Evolutionary conservation across 1,284 basidiomycete species (phyloP).

Genomic region (Ustilago nuda): DNA sequence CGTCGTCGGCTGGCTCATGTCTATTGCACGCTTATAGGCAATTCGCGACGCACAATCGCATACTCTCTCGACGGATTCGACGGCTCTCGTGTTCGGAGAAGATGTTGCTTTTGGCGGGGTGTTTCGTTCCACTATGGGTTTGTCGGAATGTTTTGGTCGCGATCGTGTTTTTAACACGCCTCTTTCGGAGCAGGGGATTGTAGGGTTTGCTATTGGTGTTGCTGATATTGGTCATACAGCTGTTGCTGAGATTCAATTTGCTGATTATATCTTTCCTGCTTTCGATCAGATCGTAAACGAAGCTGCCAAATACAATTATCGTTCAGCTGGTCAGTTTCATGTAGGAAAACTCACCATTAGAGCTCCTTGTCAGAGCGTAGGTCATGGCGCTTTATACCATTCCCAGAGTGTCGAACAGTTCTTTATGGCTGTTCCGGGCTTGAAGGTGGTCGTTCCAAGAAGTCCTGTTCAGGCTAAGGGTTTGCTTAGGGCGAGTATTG

Average conservation of each 20-base stretch:
- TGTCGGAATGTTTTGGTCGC: conserved; percentile 85
- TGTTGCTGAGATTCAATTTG: conserved; percentile 87
- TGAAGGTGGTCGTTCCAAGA: conserved; percentile 92
- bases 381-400: conserved; percentile 82
- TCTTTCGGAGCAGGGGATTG: conserved; percentile 78
- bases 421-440: conserved; percentile 84
- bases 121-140: conserved; percentile 88
- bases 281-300: conserved; percentile 85
- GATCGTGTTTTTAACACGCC: conserved; percentile 57
- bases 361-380: conserved; percentile 70
- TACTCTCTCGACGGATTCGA: conserved; percentile 75
- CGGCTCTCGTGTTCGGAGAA: conserved; percentile 85
- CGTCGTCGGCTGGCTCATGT: not conserved
- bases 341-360: conserved; percentile 88
- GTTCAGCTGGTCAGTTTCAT: conserved; percentile 84
- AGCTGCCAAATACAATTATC: conserved; percentile 91
- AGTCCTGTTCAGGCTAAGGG: conserved; percentile 96
- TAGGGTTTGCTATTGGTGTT: conserved; percentile 91
- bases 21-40: conserved; percentile 38
- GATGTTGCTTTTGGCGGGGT: conserved; percentile 81
- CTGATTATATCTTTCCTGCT: conserved; percentile 62
- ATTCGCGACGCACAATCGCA: conserved; percentile 63
- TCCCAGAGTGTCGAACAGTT: conserved; percentile 94
- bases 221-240: conserved; percentile 93
- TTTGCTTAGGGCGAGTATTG: conserved; percentile 82